A percentile compares a stretch with the other conserved stretches of the same genome.
Conservation (phyloP, 1,139 yeast genomes). For the Scheffersomyces insectosa region DNA sequence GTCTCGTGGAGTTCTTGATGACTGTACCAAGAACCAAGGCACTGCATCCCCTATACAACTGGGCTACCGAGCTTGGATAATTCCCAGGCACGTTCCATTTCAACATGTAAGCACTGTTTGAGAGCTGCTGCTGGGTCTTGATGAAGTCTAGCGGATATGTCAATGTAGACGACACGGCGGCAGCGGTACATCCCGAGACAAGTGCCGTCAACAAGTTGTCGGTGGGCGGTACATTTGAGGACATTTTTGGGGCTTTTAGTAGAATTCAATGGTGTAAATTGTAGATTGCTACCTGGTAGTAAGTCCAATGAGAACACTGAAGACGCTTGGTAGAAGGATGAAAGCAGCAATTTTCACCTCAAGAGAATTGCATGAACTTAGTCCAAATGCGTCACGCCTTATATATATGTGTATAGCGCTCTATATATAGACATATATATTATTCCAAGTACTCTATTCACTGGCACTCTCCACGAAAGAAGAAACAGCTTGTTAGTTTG, state of each 20-base stretch:
- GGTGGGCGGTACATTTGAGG: conserved; percentile 9
- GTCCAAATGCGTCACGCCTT: no score
- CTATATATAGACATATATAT: no score
- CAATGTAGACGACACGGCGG: conserved; percentile 65
- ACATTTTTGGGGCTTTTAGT: no score
- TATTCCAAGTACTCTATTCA: no score
- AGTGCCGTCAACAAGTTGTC: conserved; percentile 58
- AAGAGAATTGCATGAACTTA: no score
- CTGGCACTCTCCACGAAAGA: no score
- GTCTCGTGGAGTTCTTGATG: conserved; percentile 69
- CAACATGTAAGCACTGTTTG: conserved; percentile 40
- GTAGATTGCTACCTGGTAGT: no score
- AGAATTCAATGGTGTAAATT: no score
- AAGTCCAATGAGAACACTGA: background rate
- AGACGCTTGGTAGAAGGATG: background rate
- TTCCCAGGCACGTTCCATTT: conserved; percentile 41
- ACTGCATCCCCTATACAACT: conserved; percentile 71
- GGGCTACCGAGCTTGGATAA: conserved; percentile 40
- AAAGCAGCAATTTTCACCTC: no score
- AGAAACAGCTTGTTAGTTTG: no score
- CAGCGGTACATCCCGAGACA: conserved; percentile 75
- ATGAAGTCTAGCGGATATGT: conserved; percentile 86
- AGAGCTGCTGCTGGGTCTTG: conserved; percentile 73
- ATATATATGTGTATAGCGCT: no score
- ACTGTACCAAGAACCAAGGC: conserved; percentile 79